Conservation (phyloP, 768 basidiomycete species). For the Leccinellum rugosiceps region DNA sequence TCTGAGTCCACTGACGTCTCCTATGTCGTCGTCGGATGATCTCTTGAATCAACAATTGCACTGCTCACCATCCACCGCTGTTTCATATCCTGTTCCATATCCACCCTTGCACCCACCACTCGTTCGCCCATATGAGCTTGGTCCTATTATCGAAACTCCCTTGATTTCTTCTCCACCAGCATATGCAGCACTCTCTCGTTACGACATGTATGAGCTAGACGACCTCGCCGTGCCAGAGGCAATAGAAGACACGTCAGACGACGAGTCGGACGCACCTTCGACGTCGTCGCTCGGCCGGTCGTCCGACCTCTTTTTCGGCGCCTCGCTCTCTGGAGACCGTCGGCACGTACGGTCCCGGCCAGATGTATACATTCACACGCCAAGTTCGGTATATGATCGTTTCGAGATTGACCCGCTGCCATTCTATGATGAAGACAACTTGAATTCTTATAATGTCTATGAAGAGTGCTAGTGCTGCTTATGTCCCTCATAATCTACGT, state of each 20-base stretch:
- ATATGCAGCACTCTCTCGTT: conserved; percentile 61
- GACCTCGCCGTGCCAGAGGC: conserved; percentile 73
- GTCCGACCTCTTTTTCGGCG: conserved; percentile 50
- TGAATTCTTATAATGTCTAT: conserved; percentile 50
- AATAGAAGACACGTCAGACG: conserved; percentile 82
- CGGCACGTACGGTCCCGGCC: conserved; percentile 46
- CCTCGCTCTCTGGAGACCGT: conserved; percentile 49
- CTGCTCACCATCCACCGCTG: conserved; percentile 45
- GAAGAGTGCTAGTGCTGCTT: conserved; percentile 55
- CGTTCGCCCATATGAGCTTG: conserved; percentile 49
- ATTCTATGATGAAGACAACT: conserved; percentile 51
- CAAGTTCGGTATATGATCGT: conserved; percentile 55
- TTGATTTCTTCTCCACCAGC: conserved; percentile 36
- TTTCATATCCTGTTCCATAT: conserved; percentile 64
- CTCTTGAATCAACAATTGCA: conserved; percentile 53
- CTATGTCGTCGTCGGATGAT: conserved; percentile 78
- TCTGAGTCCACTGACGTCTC: conserved; percentile 62
- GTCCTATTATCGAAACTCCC: conserved; percentile 41
- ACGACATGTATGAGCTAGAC: conserved; percentile 59
- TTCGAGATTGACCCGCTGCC: conserved; percentile 73
- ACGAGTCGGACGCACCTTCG: conserved; percentile 71
- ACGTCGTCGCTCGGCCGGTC: conserved; percentile 62
- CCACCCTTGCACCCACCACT: conserved; percentile 59
- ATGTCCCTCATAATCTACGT: conserved; percentile 30
- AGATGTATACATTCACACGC: conserved; percentile 62